These are phyloP conservation scores for Globisporangium nunn DNA, from an alignment of 352 stramenopile genomes.

Conservation along the genomic window DNA sequence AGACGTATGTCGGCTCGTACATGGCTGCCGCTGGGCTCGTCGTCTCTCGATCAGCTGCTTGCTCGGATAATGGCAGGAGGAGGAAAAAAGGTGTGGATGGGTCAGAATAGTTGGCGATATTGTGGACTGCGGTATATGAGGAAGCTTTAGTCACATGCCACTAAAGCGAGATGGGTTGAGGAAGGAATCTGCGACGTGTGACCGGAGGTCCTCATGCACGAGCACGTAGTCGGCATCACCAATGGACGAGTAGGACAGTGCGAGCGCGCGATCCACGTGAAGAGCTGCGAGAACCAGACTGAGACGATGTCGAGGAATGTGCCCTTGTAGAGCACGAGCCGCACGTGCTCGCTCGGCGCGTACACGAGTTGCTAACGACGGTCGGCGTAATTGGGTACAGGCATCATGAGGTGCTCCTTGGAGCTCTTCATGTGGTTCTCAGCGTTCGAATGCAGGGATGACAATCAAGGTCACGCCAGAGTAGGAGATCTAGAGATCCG, in stretches of 20 bases:
- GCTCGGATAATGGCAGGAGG: neutral
- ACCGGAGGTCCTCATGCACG: conserved; percentile 10
- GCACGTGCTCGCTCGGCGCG: conserved; percentile 29
- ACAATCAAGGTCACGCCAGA: no score
- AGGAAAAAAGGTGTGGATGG: no score
- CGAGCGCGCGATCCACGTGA: conserved; percentile 37
- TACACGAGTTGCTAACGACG: conserved; percentile 34
- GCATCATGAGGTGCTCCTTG: conserved; percentile 37
- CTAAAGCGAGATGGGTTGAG: no score
- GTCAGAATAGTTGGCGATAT: no score
- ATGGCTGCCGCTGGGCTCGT: neutral
- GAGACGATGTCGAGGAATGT: conserved; percentile 25
- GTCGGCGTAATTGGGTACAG: conserved; percentile 29
- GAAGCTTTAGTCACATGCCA: no score
- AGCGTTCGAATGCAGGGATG: no score
- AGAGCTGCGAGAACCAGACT: conserved; percentile 63
- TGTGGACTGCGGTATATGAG: no score
- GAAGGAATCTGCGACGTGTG: no score
- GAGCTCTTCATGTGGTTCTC: conserved; percentile 23
- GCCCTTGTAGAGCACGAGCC: conserved; percentile 21
- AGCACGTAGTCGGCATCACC: conserved; percentile 44
- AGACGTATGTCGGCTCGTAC: conserved; percentile 47
- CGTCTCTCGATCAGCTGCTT: neutral
- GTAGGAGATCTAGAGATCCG: no score
- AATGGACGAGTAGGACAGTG: conserved; percentile 17